Base-by-base conservation (phyloP, 2,329 filamentous ascomycete genomes). In the Neonectria coccinea region DNA sequence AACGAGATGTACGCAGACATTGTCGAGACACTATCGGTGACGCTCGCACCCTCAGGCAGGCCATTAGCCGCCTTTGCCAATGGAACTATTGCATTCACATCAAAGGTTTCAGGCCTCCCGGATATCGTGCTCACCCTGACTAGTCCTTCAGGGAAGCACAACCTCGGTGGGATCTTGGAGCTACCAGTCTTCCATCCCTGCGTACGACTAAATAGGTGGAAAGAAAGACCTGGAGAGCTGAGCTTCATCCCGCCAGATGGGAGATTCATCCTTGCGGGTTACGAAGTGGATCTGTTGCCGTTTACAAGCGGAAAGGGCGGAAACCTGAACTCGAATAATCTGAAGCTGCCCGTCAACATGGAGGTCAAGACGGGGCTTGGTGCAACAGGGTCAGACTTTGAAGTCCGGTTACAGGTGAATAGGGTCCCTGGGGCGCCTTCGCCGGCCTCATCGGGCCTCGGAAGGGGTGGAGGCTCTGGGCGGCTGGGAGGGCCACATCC, bases 1-100 rank as follows among this genome's bases (percentile, higher is more conserved):
- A 99, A 98, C 79, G 96, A 99, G 79, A 85, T 99, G 70, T 98
- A 98, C 77, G 95, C 97, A 62, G 96, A 99, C 77, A 89, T 99
- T 12, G 89, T 99, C 66, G 96, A 99, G 81, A 93, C 92, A 1
- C 84, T 99, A 0, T 88, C 90, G 1, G 93, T 97, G 44, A 97
- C 92, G 0, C 86, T 98, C 45, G 94, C 96, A 0, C 96, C 96
- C 0, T 97, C 94, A 0, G 96, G 96, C 5, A 87, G 94, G 14
- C 91, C 95, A 1, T 85, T 99, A 22, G 90, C 93, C 8, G 95
- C 96, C 3, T 91, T 97, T 68, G 92, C 93, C 14, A 92, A 96
- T 72, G 96, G 96, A 16, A 97, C 93, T 5, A 95, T 99, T 70
- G 94, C 93, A 2, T 98, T 98, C 78, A 98, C 93, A 0, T 91